These are phyloP conservation scores for Kwoniella newhampshirensis DNA, from an alignment of 768 basidiomycete genomes.

Conservation along the genomic window DNA sequence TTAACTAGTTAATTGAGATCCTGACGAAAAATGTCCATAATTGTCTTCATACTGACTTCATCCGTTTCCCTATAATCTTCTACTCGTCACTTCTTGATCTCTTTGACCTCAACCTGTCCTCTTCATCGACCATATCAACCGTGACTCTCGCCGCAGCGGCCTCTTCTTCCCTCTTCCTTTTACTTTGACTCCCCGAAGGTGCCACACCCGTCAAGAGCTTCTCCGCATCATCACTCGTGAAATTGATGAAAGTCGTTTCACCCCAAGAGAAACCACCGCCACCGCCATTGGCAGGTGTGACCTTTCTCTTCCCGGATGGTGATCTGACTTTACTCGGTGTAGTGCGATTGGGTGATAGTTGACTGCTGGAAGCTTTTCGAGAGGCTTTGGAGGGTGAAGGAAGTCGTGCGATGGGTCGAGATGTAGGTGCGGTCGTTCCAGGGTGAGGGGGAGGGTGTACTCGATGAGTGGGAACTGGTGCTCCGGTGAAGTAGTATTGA, in stretches of 20 bases:
- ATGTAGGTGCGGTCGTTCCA: constrained; percentile 1
- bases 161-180: constrained; percentile 42
- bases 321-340: constrained; percentile 33
- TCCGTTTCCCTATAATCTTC: background rate
- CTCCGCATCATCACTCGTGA: constrained; percentile 51
- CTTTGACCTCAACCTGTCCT: constrained; percentile 6
- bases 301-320: constrained; percentile 29
- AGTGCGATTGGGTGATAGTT: constrained; percentile 9
- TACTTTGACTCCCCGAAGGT: constrained; percentile 45
- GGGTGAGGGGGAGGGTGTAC: constrained; percentile 46
- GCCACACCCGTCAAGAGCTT: constrained; percentile 52
- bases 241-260: constrained; percentile 53
- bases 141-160: constrained; percentile 1
- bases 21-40: too few species aligned
- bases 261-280: constrained; percentile 41
- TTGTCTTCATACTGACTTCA: too few species aligned
- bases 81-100: constrained; percentile 22
- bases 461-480: constrained; percentile 16
- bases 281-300: background rate
- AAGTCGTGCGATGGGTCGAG: constrained; percentile 35
- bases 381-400: constrained; percentile 23
- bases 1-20: too few species aligned
- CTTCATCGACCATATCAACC: background rate
- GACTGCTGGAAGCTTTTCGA: constrained; percentile 16
- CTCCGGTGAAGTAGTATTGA: constrained; percentile 16